These are phyloP conservation scores for Apiospora phragmitis DNA, from an alignment of 2,329 filamentous ascomycete species.

Conservation along the genomic window DNA sequence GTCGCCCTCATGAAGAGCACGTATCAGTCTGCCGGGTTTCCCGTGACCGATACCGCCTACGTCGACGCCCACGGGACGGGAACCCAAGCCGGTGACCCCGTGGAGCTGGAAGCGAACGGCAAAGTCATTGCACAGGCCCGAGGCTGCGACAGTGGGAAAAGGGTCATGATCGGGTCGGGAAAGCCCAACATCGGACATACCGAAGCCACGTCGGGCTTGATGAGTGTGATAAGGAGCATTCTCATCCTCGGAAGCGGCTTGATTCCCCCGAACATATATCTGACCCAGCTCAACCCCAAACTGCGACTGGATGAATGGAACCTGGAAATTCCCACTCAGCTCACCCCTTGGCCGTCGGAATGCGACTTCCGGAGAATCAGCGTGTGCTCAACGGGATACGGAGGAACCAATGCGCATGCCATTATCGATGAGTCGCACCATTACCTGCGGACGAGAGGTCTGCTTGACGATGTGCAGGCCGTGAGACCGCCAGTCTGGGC, in stretches of 20 bases:
- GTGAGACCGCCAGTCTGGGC: background rate
- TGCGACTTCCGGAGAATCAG: background rate
- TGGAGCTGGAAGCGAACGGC: slow-evolving; percentile 8
- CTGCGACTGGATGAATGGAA: slow-evolving; percentile 1
- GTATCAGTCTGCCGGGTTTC: slow-evolving; percentile 46
- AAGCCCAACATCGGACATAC: slow-evolving; percentile 1
- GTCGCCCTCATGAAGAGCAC: slow-evolving; percentile 47
- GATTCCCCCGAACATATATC: background rate
- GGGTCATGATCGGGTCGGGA: background rate
- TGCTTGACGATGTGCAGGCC: background rate
- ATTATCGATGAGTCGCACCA: background rate
- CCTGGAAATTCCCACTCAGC: background rate
- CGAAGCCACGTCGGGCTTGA: background rate
- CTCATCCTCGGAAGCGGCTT: background rate
- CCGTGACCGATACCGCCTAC: background rate
- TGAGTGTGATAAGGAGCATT: background rate
- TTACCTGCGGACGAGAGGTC: background rate
- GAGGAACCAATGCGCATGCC: background rate
- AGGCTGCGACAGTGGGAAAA: background rate
- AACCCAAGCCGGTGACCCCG: background rate
- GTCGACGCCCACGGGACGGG: slow-evolving; percentile 8
- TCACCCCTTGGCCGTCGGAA: background rate
- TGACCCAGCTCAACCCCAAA: background rate
- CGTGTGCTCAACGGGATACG: slow-evolving; percentile 3
- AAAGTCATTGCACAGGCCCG: background rate